Percentiles rank a stretch among this genome's conserved stretches.
These are phyloP conservation scores for Hygrocybe punicea DNA, from an alignment of 768 basidiomycete genomes.

Conservation along the genomic window DNA sequence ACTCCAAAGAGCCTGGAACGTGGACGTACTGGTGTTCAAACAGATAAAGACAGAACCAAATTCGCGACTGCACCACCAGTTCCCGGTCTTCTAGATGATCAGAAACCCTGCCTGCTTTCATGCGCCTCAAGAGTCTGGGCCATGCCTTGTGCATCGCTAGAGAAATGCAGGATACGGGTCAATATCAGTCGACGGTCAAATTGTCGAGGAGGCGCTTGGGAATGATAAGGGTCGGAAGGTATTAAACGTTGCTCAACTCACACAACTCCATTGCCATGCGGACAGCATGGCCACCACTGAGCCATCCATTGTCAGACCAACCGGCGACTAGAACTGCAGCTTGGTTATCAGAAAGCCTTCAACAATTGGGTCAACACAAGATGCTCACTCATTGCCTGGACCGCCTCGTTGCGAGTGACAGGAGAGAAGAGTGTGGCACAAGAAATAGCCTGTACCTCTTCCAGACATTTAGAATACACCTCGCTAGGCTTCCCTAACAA, in stretches of 20 bases:
- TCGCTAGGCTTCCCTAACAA: constrained; percentile 68
- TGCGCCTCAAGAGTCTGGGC: constrained; percentile 74
- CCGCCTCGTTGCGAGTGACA: constrained; percentile 78
- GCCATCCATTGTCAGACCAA: constrained; percentile 95
- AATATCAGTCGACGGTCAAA: not conserved
- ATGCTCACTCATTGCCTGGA: constrained; percentile 87
- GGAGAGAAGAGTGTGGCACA: constrained; percentile 85
- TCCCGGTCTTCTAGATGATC: constrained; percentile 65
- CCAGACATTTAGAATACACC: constrained; percentile 64
- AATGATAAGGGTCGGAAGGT: too few species aligned
- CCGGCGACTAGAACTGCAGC: constrained; percentile 79
- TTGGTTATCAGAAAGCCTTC: constrained; percentile 5
- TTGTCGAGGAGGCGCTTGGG: not conserved
- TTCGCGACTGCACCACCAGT: constrained; percentile 76
- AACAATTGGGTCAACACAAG: not conserved
- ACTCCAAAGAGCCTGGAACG: not conserved
- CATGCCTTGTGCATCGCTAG: constrained; percentile 89
- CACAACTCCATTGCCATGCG: constrained; percentile 95
- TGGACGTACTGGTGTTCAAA: constrained; percentile 86
- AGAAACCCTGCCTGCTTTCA: constrained; percentile 59
- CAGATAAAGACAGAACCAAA: constrained; percentile 91
- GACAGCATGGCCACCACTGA: constrained; percentile 93
- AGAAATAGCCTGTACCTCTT: constrained; percentile 84
- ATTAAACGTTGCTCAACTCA: constrained; percentile 31
- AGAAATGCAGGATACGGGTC: not conserved